Conservation (phyloP, 2,329 filamentous ascomycete species). For the Biscogniauxia marginata region DNA sequence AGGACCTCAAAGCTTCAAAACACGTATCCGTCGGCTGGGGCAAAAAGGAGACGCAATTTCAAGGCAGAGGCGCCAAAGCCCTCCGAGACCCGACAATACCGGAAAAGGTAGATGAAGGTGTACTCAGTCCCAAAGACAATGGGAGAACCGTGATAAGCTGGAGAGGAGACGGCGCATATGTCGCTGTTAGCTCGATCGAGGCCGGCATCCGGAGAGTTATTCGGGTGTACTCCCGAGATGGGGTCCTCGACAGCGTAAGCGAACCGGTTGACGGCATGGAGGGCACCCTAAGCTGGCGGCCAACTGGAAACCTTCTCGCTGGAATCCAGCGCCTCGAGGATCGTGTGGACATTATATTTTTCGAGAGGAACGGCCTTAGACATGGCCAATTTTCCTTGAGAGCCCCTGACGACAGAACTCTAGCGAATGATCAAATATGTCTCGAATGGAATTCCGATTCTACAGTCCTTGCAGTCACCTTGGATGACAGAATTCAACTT, state of each 20-base stretch:
- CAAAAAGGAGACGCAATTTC: constrained; percentile 97
- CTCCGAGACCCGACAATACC: constrained; percentile 92
- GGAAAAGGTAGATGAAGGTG: constrained; percentile 83
- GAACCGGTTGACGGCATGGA: constrained; percentile 95
- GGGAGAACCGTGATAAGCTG: constrained; percentile 74
- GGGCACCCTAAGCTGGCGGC: constrained; percentile 83
- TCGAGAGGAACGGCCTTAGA: constrained; percentile 95
- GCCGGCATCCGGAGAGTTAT: constrained; percentile 70
- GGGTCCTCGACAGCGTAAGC: constrained; percentile 85
- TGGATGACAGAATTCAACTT: constrained; percentile 74
- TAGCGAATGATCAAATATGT: constrained; percentile 56
- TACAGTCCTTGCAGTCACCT: constrained; percentile 79
- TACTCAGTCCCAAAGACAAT: constrained; percentile 73
- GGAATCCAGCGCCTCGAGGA: constrained; percentile 71
- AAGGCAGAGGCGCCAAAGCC: constrained; percentile 83
- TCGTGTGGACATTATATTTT: constrained; percentile 83
- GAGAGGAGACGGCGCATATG: constrained; percentile 89
- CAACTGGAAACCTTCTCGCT: constrained; percentile 87
- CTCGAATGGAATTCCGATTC: constrained; percentile 92
- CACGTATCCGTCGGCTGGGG: constrained; percentile 98
- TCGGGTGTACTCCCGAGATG: constrained; percentile 87
- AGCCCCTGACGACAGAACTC: constrained; percentile 55
- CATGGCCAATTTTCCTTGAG: constrained; percentile 91
- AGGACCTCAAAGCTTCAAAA: constrained; percentile 83
- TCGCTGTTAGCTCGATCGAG: constrained; percentile 82